Evolutionary conservation across 2,329 filamentous ascomycete genomes (phyloP), one percentile per base, ranked within the genome.

Genomic region (Colletotrichum sp.): DNA sequence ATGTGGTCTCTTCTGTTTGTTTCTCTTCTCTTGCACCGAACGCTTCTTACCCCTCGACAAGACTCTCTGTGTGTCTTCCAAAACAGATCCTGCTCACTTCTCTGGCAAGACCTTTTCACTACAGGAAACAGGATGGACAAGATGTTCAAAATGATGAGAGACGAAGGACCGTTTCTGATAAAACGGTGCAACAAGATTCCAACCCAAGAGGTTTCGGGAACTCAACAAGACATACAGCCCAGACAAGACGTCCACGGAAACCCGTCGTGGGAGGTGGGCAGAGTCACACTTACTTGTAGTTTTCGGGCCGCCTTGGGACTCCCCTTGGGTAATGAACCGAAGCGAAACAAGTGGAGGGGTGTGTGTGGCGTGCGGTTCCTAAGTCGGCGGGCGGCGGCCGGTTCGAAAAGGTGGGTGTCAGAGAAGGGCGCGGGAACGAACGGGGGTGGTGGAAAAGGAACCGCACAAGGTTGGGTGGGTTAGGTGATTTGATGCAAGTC

Each of bases 401-500:
- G 66, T 34, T 57, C 66, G n/a, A 30, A 39, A 26, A 43, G 52
- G 30, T 66, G 63, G 63, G 24, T 43, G 68, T 71, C 7, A 48
- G 59, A 21, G 48, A 28, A 24, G 39, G 14, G 14, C 26, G 18
- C 32, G 30, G 13, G 48, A 28, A 52, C 34, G 52, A 28, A 52
- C 34, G 52, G 55, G 14, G 66, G 39, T 43, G 39, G 28, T 36
- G 36, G 32, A 18, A 14, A 39, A 3, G 24, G 34, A 36, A 48
- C 26, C 43, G 13, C 26, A 43, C 67, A 60, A 74, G 63, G 55
- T 72, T 30, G 32, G 70, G 55, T 73, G 43, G 70, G 74, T 69
- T 69, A 60, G 65, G 64, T 73, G 70, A 74, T 65, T 43, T 52
- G 59, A 74, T 69, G 74, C 71, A 76, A 66, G 36, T 69, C 67